These are phyloP conservation scores for Ziziphus jujuba DNA, from an alignment of 306 rosid genomes.

Conservation along the genomic window DNA sequence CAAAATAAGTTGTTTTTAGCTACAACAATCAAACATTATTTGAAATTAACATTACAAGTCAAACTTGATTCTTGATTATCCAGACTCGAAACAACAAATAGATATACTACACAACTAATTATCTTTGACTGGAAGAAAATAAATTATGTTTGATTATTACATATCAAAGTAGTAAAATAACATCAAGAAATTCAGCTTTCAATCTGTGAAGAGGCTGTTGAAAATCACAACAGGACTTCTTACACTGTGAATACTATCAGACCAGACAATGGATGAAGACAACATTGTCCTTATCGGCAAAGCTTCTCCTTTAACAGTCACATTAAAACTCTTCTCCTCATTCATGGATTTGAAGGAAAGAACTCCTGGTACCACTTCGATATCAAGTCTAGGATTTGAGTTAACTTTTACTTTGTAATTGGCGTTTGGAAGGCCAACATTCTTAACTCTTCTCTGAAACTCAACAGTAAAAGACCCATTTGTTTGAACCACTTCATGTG, in stretches of 20 bases:
- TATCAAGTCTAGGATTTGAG: background rate
- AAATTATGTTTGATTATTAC: no score
- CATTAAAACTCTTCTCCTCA: slow-evolving; percentile 8
- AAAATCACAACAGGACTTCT: slow-evolving; percentile 35
- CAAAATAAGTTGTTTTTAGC: no score
- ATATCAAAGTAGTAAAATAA: no score
- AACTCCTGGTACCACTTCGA: slow-evolving; percentile 14
- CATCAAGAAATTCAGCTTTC: no score
- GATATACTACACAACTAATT: no score
- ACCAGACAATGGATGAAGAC: slow-evolving; percentile 33
- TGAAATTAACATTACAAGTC: no score
- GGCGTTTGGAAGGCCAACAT: slow-evolving; percentile 29
- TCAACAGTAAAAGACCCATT: background rate
- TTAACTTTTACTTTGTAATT: slow-evolving; percentile 18
- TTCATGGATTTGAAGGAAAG: slow-evolving; percentile 12
- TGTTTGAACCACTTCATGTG: background rate
- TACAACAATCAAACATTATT: no score
- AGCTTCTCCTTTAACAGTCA: slow-evolving; percentile 9
- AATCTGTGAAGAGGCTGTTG: no score
- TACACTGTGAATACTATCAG: slow-evolving; percentile 28
- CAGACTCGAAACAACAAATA: no score
- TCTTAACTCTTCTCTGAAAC: slow-evolving; percentile 25
- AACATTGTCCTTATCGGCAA: background rate
- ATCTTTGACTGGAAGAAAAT: no score
- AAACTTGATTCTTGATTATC: no score